Evolutionary conservation across 1,139 yeast species (phyloP).

Genomic region (Sugiyamaella sp.): DNA sequence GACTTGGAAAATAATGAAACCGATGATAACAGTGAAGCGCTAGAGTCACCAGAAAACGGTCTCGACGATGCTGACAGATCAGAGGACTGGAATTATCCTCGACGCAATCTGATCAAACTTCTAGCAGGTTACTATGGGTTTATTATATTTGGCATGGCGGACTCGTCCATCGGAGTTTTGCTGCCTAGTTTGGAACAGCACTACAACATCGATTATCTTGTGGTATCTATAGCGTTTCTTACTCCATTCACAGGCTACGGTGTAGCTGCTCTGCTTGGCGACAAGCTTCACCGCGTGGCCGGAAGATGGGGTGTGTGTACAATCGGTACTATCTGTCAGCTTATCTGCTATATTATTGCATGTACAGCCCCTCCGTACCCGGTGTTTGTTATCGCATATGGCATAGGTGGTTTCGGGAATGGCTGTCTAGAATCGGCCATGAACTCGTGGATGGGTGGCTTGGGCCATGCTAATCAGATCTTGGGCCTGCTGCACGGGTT

Average conservation of each 20-base stretch:
- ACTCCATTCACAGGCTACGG: constrained; percentile 42
- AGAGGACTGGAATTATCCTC: constrained; percentile 26
- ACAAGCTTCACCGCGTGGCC: constrained; percentile 44
- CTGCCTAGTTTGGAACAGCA: constrained; percentile 33
- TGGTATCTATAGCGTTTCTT: constrained; percentile 34
- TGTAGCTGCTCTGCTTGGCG: constrained; percentile 41
- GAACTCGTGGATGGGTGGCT: constrained; percentile 56
- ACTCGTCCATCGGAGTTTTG: constrained; percentile 33
- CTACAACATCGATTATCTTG: constrained; percentile 32
- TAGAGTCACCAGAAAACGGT: background rate
- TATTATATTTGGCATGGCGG: constrained; percentile 28
- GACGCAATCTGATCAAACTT: constrained; percentile 18
- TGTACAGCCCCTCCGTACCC: constrained; percentile 46
- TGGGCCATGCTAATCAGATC: constrained; percentile 52
- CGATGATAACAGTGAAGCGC: background rate
- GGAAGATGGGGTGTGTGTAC: constrained; percentile 48
- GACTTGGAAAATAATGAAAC: too few species aligned
- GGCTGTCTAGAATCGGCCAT: constrained; percentile 57
- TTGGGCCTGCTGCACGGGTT: constrained; percentile 59
- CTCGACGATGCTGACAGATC: background rate
- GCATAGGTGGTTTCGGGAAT: constrained; percentile 60
- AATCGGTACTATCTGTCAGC: constrained; percentile 44
- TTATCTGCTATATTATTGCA: constrained; percentile 47
- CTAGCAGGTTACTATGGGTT: constrained; percentile 24
- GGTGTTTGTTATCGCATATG: constrained; percentile 54